phyloP scores from a whole-genome alignment of 2,329 filamentous ascomycete genomes.

The Cercospora zeae-maydis region DNA sequence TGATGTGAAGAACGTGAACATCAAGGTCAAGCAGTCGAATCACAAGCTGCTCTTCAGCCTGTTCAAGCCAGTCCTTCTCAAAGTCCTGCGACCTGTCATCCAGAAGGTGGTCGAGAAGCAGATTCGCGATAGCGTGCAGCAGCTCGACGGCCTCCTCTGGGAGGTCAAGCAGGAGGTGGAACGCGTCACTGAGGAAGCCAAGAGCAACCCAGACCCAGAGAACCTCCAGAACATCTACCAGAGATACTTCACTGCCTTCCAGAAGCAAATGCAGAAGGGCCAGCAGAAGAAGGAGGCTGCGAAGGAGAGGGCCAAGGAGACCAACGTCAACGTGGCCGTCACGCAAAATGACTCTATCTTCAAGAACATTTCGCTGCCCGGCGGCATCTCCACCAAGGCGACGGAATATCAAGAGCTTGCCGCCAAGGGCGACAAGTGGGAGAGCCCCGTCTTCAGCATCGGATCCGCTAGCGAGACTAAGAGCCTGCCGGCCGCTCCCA shows the following conservation, averaged over 20 bases:
- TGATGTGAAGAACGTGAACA: constrained; percentile 42
- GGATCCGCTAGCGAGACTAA: constrained; percentile 70
- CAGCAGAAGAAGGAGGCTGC: constrained; percentile 70
- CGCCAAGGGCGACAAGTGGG: constrained; percentile 85
- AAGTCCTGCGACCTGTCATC: constrained; percentile 75
- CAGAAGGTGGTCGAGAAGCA: constrained; percentile 86
- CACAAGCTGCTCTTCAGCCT: constrained; percentile 87
- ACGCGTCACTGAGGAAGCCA: constrained; percentile 62
- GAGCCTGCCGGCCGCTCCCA: constrained; percentile 60
- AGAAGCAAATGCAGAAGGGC: constrained; percentile 69
- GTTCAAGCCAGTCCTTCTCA: constrained; percentile 83
- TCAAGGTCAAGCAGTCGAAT: constrained; percentile 91
- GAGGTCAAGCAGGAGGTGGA: constrained; percentile 81
- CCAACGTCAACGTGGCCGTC: constrained; percentile 76
- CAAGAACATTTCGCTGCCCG: constrained; percentile 78
- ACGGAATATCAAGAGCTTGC: constrained; percentile 90
- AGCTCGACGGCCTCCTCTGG: constrained; percentile 69
- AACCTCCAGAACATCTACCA: constrained; percentile 79
- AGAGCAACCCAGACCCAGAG: constrained; percentile 62
- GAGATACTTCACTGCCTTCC: constrained; percentile 72
- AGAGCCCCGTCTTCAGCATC: constrained; percentile 88
- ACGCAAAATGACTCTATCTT: constrained; percentile 91
- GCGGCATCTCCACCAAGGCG: constrained; percentile 87
- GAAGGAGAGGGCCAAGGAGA: constrained; percentile 53
- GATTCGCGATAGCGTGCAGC: constrained; percentile 76